Percentiles rank a stretch among this genome's conserved stretches.
phyloP scores from a whole-genome alignment of 805 yeast species.

The Saccharomycopsis oosterbeekiorum region DNA sequence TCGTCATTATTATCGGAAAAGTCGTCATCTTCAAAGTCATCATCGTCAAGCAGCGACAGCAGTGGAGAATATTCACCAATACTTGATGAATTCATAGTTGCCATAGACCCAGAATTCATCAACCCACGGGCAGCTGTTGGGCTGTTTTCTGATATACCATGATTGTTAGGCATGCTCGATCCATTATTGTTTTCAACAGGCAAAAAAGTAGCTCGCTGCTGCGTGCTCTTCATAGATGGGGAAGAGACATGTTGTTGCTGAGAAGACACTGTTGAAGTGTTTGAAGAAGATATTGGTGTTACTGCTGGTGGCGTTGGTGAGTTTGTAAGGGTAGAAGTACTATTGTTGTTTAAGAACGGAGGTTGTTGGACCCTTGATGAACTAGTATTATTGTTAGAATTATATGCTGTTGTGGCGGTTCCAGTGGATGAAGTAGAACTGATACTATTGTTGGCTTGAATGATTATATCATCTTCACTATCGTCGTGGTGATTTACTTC shows the following conservation, averaged over 20 bases:
- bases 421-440: not conserved
- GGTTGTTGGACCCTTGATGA: not conserved
- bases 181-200: not conserved
- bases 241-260: not conserved
- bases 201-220: not conserved
- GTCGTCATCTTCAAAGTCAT: slow-evolving; percentile 20
- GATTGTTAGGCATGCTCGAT: not conserved
- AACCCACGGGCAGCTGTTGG: slow-evolving; percentile 1
- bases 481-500: not conserved
- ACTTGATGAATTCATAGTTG: slow-evolving; percentile 25
- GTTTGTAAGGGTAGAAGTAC: not conserved
- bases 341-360: not conserved
- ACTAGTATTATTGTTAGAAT: not conserved
- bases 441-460: not conserved
- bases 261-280: not conserved
- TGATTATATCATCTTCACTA: not conserved
- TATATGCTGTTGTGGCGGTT: not conserved
- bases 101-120: slow-evolving; percentile 3
- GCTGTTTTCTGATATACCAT: not conserved
- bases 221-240: not conserved
- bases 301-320: not conserved
- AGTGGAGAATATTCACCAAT: slow-evolving; percentile 40
- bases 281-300: not conserved
- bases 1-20: slow-evolving; percentile 19
- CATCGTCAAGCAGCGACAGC: slow-evolving; percentile 32